These are phyloP conservation scores for Pseudotsuga menziesii DNA, from an alignment of 75 land plant species.

Conservation along the genomic window DNA sequence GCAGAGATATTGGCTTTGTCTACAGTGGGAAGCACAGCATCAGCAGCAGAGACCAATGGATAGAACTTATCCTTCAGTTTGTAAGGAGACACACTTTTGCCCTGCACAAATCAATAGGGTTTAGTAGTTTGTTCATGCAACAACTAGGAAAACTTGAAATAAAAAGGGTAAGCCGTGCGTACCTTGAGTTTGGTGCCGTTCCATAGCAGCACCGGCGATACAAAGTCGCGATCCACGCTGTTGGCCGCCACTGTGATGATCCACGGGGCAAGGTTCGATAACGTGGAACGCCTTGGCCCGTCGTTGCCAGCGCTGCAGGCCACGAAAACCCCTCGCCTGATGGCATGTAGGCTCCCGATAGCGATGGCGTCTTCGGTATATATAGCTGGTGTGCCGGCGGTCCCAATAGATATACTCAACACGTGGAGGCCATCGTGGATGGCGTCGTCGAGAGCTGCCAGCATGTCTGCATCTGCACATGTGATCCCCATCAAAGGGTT, in stretches of 20 bases:
- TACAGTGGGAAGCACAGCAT: not conserved
- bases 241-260: slow-evolving; percentile 77
- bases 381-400: slow-evolving; percentile 45
- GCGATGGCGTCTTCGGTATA: slow-evolving; percentile 89
- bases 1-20: not conserved
- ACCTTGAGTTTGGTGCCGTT: slow-evolving; percentile 46
- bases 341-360: slow-evolving; percentile 79
- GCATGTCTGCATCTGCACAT: slow-evolving; percentile 90
- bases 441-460: slow-evolving; percentile 90
- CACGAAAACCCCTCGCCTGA: slow-evolving; percentile 61
- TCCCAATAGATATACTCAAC: slow-evolving; percentile 91
- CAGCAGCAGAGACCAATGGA: slow-evolving; percentile 20
- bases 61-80: slow-evolving; percentile 13
- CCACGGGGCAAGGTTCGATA: slow-evolving; percentile 82
- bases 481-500: slow-evolving; percentile 8
- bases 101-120: not conserved
- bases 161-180: not conserved
- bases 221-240: slow-evolving; percentile 77
- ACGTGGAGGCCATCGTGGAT: slow-evolving; percentile 90
- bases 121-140: too few species aligned
- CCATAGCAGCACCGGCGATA: slow-evolving; percentile 52
- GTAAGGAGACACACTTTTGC: slow-evolving; percentile 14
- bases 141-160: too few species aligned
- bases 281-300: slow-evolving; percentile 49
- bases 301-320: slow-evolving; percentile 76